Conservation (phyloP, 2,329 filamentous ascomycete genomes). For the Lasiodiplodia citricola region DNA sequence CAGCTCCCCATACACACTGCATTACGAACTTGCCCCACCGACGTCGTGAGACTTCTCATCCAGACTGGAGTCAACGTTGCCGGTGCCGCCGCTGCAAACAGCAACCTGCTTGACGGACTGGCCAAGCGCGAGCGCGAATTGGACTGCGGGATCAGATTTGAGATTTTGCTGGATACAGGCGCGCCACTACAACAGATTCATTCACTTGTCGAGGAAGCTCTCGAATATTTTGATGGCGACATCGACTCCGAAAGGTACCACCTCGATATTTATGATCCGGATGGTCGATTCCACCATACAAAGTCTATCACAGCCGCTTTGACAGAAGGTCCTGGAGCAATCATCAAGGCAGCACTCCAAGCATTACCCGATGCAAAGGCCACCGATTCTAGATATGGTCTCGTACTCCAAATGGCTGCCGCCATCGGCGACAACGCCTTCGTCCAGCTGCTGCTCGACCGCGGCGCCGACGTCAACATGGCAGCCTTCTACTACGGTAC, state of each 20-base stretch:
- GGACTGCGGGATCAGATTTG: not conserved
- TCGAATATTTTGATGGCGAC: not conserved
- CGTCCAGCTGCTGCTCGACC: slow-evolving; percentile 27
- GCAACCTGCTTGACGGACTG: no score
- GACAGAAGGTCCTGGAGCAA: not conserved
- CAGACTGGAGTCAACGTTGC: no score
- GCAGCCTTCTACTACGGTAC: slow-evolving; percentile 28
- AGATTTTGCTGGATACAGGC: not conserved
- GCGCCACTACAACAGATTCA: not conserved
- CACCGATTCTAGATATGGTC: not conserved
- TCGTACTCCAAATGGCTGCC: not conserved
- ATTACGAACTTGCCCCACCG: no score
- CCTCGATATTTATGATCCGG: not conserved
- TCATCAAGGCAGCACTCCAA: not conserved
- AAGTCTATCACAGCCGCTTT: not conserved
- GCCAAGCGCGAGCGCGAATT: not conserved
- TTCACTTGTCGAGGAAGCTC: not conserved
- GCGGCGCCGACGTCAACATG: slow-evolving; percentile 30
- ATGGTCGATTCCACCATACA: not conserved
- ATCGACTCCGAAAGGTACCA: not conserved
- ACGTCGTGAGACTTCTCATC: no score
- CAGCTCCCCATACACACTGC: no score
- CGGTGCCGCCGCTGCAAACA: no score
- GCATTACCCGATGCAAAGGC: not conserved
- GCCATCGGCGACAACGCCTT: not conserved